Conservation (phyloP, 208 protist genomes). For the Trypanosoma melophagium region DNA sequence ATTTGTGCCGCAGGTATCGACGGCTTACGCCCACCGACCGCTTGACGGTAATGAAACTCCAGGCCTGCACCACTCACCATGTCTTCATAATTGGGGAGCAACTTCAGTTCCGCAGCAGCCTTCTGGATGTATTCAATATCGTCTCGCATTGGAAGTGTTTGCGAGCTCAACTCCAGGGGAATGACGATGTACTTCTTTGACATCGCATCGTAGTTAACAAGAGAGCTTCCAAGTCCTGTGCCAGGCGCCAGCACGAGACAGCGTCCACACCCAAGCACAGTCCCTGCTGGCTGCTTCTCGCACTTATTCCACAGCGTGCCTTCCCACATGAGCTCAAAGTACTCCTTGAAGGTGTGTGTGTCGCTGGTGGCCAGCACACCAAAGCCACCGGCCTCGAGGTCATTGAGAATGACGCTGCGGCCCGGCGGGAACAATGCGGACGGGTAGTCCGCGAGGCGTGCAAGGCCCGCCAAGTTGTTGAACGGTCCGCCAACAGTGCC, state of each 20-base stretch:
- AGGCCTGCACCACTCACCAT: slow-evolving; percentile 42
- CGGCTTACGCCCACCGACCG: slow-evolving; percentile 14
- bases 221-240: slow-evolving; percentile 62
- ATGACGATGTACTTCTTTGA: slow-evolving; percentile 41
- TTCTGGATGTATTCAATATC: slow-evolving; percentile 15
- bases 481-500: slow-evolving; percentile 57
- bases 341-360: slow-evolving; percentile 38
- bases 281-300: slow-evolving; percentile 24
- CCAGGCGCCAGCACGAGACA: slow-evolving; percentile 61
- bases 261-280: slow-evolving; percentile 38
- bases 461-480: slow-evolving; percentile 67
- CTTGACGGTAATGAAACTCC: slow-evolving; percentile 52
- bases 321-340: slow-evolving; percentile 75
- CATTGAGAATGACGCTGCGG: slow-evolving; percentile 61
- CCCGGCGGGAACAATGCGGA: slow-evolving; percentile 49
- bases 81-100: slow-evolving; percentile 46
- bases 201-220: slow-evolving; percentile 51
- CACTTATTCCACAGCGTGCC: slow-evolving; percentile 42
- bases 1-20: slow-evolving; percentile 37
- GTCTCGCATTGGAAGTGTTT: slow-evolving; percentile 32
- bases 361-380: slow-evolving; percentile 65
- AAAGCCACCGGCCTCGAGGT: slow-evolving; percentile 64
- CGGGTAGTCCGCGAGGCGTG: slow-evolving; percentile 49
- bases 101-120: slow-evolving; percentile 7
- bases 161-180: slow-evolving; percentile 50